Base-by-base conservation (phyloP, 352 stramenopile species). In the Phytopythium delawarense region DNA sequence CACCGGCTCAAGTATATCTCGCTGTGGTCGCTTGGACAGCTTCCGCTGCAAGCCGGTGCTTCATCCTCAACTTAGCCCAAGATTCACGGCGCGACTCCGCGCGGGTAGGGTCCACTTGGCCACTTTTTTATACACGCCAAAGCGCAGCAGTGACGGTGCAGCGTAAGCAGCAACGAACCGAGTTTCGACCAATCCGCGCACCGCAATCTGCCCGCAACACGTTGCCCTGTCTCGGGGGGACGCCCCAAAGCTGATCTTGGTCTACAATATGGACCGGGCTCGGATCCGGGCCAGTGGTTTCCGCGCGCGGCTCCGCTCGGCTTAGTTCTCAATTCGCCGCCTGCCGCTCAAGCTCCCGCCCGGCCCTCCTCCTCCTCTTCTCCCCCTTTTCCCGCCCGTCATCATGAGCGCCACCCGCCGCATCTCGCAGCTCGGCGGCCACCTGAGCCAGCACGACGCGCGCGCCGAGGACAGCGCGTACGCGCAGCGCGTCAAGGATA, bases 341-440 rank as follows among this genome's bases (percentile, higher is more conserved):
- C 61, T 55, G 46, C 66, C 69, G 50, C 69, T 6, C 46, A 79
- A 74, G 54, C 39, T 54, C 34, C 13, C 49, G 34, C 51, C 48
- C 52, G 20, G 44, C 61, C n/a, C 53, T 15, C 18, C 16, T 23
- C 59, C 46, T 39, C 48, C 6, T 32, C 12, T 13, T 53, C 30
- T 35, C 13, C 34, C 12, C 23, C 48, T 23, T 23, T 5, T 23
- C 23, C 28, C 25, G 37, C 23, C 21, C 45, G 12, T 51, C 46
- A 62, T 21, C 28, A 92, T 90, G 80, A 89, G 79, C 72, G 68
- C 77, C 62, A 77, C 79, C 59, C 75, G 84, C 66, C 85, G 85
- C 59, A 87, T 94, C 70, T 79, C 71, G 70, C 79, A 92, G 57
- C 79, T 94, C 65, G 74, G 78, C 64, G 76, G 70, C 65, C 81